Base-by-base conservation (phyloP, 768 basidiomycete genomes). In the Xerocomellus dryophilus region DNA sequence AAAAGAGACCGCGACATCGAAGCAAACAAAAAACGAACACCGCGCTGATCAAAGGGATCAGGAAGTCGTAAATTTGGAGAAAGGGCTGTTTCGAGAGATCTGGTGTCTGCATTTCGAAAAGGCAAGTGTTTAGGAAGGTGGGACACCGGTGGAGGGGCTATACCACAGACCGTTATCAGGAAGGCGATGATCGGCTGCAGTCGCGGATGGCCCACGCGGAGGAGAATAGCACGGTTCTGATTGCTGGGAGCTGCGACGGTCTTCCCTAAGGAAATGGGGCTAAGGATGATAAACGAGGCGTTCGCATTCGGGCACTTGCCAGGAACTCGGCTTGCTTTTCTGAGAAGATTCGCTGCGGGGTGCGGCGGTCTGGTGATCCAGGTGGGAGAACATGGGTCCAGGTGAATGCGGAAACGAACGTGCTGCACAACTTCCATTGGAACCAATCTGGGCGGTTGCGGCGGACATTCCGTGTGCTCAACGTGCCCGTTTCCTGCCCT, bases 11-110 rank as follows among this genome's bases (percentile, higher is more conserved):
- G 67, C 65, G 60, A 61, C 60, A 64, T 57, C 62, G 56, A 63
- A 65, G 61, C 55, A 65, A 67, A 68, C 62, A 61, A 65, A 66
- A 61, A 64, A 71, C 71, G 61, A 62, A 74, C 74, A 56, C 61
- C 63, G 68, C 65, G 60, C 57, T 73, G 69, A 66, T 72, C 71
- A 62, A 59, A 65, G 63, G 61, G 61, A 64, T 59, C 66, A 61
- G 62, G 59, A 59, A 65, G 67, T 56, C 68, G 58, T 60, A 66
- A 62, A 69, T 69, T 69, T 67, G 65, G 66, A 51, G 66, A 27
- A 14, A 62, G 60, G 61, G 67, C 66, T 69, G 63, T 67, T 67
- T 67, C 51, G 45, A 67, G 66, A 61, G 68, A 70, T 68, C 68
- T 63, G 59, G 60, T 63, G 60, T 65, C 67, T 68, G 39, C 42